Conservation (phyloP, 441 rosid species). For the Euphorbia corollata region DNA sequence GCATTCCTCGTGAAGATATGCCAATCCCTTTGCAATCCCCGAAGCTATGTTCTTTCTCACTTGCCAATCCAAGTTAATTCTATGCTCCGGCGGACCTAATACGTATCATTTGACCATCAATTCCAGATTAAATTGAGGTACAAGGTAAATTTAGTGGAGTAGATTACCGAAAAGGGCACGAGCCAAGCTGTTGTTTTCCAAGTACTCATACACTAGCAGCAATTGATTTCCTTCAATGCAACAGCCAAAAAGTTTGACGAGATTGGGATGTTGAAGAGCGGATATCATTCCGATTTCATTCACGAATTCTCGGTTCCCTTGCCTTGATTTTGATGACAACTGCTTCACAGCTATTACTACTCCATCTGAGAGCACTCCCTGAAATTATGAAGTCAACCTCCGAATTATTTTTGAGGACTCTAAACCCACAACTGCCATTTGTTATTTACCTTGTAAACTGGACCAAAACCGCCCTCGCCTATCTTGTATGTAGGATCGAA, state of each 20-base stretch:
- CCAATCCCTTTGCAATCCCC: constrained; percentile 66
- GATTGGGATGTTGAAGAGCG: constrained; percentile 73
- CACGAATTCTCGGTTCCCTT: constrained; percentile 74
- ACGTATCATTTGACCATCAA: no score
- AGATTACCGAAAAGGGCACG: constrained; percentile 68
- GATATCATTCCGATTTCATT: constrained; percentile 80
- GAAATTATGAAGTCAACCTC: constrained; percentile 8
- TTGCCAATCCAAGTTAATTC: constrained; percentile 48
- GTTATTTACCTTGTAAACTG: constrained; percentile 60
- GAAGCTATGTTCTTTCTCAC: constrained; percentile 53
- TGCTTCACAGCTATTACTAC: constrained; percentile 63
- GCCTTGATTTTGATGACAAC: constrained; percentile 67
- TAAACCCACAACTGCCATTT: not conserved
- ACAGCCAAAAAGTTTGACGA: constrained; percentile 68
- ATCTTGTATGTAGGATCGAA: constrained; percentile 60
- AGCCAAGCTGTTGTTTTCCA: constrained; percentile 71
- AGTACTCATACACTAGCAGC: constrained; percentile 64
- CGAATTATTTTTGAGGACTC: not conserved
- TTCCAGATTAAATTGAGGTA: not conserved
- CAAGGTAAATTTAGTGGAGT: not conserved
- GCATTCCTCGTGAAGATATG: constrained; percentile 80
- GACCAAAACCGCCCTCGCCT: constrained; percentile 95
- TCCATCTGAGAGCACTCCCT: constrained; percentile 65
- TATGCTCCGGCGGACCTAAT: constrained; percentile 42
- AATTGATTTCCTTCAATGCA: constrained; percentile 77